Conservation (phyloP, 129 eudicot species). For the Tagetes erecta region DNA sequence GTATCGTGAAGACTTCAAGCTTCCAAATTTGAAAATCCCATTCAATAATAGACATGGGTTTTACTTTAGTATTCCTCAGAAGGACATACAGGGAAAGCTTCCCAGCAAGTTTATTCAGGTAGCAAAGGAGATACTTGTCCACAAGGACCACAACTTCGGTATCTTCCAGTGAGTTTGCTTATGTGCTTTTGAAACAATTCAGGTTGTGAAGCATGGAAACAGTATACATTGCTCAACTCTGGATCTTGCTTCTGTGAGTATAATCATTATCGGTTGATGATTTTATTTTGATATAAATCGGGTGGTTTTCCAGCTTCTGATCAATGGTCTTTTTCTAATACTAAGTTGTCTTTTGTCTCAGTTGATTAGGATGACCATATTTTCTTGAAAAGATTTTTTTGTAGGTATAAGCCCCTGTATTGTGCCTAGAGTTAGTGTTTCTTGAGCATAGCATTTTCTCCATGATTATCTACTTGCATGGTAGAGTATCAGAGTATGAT, state of each 20-base stretch:
- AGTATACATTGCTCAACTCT: conserved; percentile 88
- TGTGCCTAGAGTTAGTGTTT: conserved; percentile 27
- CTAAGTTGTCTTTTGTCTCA: conserved; percentile 8
- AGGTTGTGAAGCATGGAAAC: conserved; percentile 95
- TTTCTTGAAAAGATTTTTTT: not conserved
- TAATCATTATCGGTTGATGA: not conserved
- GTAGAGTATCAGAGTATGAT: conserved; percentile 11
- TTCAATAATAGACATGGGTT: conserved; percentile 96
- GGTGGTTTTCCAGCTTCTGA: conserved; percentile 14
- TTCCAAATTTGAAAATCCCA: conserved; percentile 89
- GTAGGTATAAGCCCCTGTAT: not conserved
- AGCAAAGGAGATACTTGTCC: conserved; percentile 25
- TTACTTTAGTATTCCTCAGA: conserved; percentile 88
- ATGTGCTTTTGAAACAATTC: conserved; percentile 29
- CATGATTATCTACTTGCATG: conserved; percentile 8
- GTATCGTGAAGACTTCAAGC: conserved; percentile 85
- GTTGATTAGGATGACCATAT: conserved; percentile 6
- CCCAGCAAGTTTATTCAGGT: conserved; percentile 98
- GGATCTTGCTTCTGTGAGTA: conserved; percentile 95
- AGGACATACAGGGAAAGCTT: conserved; percentile 89
- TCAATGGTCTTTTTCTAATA: not conserved
- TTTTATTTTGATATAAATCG: conserved; percentile 13
- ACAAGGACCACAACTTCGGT: not conserved
- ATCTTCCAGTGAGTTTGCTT: conserved; percentile 20
- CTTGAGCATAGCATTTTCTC: not conserved